Conservation (phyloP, 2,329 filamentous ascomycete genomes). For the Corinectria fuckeliana region DNA sequence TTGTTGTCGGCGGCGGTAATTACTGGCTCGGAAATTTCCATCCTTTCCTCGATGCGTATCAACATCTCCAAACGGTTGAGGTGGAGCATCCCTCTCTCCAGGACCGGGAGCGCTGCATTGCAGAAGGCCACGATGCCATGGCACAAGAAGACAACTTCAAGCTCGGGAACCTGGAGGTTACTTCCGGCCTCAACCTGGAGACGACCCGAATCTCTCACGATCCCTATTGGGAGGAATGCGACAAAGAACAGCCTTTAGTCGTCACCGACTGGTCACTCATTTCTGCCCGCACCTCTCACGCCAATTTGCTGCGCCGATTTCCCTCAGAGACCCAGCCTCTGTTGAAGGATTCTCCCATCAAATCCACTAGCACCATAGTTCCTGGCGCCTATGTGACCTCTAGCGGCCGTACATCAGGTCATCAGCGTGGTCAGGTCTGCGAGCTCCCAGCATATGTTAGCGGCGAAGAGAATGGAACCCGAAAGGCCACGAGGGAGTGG, state of each 20-base stretch:
- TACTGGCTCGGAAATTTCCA: constrained; percentile 55
- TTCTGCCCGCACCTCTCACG: constrained; percentile 42
- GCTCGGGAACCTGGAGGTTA: constrained; percentile 47
- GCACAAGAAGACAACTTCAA: constrained; percentile 37
- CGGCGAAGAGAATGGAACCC: constrained; percentile 48
- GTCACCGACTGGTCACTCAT: constrained; percentile 55
- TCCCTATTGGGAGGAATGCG: constrained; percentile 52
- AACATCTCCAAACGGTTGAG: constrained; percentile 34
- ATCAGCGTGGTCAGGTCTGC: constrained; percentile 50
- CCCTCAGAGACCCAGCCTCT: constrained; percentile 44
- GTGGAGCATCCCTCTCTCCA: constrained; percentile 51
- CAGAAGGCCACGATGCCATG: constrained; percentile 47
- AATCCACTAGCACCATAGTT: constrained; percentile 38
- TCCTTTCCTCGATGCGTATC: constrained; percentile 49
- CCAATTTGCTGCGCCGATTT: constrained; percentile 51
- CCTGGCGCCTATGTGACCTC: constrained; percentile 48
- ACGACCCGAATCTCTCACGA: constrained; percentile 53
- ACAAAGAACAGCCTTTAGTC: constrained; percentile 48
- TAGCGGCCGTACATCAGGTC: constrained; percentile 52
- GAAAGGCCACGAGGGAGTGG: constrained; percentile 53
- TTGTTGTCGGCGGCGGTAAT: constrained; percentile 45
- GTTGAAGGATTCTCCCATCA: constrained; percentile 43
- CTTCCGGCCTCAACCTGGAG: constrained; percentile 50
- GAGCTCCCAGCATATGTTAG: constrained; percentile 52
- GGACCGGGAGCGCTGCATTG: constrained; percentile 47